Evolutionary conservation across 345 rosid species (phyloP), one percentile per base, ranked within the genome.

Genomic region (Gynandropsis gynandra): DNA sequence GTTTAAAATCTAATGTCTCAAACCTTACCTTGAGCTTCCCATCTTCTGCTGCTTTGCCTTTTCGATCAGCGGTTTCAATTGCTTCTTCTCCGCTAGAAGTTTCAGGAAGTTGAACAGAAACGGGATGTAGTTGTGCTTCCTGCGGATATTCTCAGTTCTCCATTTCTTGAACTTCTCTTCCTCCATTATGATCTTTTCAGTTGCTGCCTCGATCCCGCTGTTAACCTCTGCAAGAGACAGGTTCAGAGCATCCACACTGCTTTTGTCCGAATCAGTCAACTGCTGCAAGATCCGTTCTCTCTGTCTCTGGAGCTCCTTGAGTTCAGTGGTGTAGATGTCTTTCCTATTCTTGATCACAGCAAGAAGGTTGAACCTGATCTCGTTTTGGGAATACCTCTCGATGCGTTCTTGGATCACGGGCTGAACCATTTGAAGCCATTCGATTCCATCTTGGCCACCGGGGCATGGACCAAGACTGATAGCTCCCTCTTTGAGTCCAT

Each of bases 11-110:
- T n/a, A n/a, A n/a, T n/a, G n/a, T n/a, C n/a, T n/a, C n/a, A n/a
- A n/a, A n/a, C n/a, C 35, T 79, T 77, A 82, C 45, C 73, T 69
- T 24, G 75, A 39, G 72, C 74, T 70, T 71, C 76, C 72, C 12
- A 79, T 69, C 38, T 85, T 92, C 82, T 85, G 95, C 79, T 85
- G 87, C 79, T 83, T 92, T 38, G 99, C 99, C 67, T 88, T 88
- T 80, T 92, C 99, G 15, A 88, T 83, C 24, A 92, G 83, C 16
- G 97, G 97, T 64, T 88, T 92, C 80, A 92, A 68, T 73, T 92
- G 99, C 85, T 87, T 92, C 88, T 92, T 92, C 70, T 88, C 99
- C 0, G 99, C 97, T 9, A 92, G 95, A 70, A 88, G 80, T 73
- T 92, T 92, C 39, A 92, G 90, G 74, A 92, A 92, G 68, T 88